Evolutionary conservation across 2,329 filamentous ascomycete genomes (phyloP).

Genomic region (Neofusicoccum umdonicola): DNA sequence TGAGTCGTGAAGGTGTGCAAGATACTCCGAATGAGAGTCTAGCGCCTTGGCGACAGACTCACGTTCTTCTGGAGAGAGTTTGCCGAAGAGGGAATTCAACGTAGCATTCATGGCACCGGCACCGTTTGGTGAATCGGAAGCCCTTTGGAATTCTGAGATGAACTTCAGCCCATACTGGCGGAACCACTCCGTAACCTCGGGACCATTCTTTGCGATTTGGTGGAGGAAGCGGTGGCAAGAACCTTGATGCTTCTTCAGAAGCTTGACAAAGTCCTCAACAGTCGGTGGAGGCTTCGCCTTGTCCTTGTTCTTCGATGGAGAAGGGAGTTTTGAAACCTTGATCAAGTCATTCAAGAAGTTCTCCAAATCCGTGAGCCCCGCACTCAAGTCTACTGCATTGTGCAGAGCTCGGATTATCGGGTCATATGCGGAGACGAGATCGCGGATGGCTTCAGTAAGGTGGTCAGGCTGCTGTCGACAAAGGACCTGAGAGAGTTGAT

Average conservation of each 20-base stretch:
- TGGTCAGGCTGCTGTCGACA: conserved; percentile 70
- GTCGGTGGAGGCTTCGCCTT: conserved; percentile 44
- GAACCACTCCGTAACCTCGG: conserved; percentile 62
- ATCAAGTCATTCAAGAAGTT: conserved; percentile 71
- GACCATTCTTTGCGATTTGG: conserved; percentile 65
- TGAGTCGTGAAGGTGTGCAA: conserved; percentile 53
- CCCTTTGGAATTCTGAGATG: conserved; percentile 54
- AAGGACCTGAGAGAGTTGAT: conserved; percentile 64
- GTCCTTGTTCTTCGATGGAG: conserved; percentile 30
- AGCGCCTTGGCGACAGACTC: conserved; percentile 51
- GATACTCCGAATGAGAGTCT: conserved; percentile 61
- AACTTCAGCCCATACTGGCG: conserved; percentile 59
- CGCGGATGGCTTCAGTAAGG: conserved; percentile 66
- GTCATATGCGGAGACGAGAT: conserved; percentile 66
- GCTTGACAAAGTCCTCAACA: conserved; percentile 68
- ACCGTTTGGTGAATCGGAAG: conserved; percentile 26
- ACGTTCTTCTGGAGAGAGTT: conserved; percentile 50
- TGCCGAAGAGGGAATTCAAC: conserved; percentile 43
- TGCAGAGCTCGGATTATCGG: conserved; percentile 72
- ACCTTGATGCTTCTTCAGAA: conserved; percentile 63
- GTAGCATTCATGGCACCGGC: conserved; percentile 44
- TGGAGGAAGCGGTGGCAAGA: conserved; percentile 70
- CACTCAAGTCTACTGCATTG: conserved; percentile 67
- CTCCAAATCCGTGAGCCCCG: conserved; percentile 65
- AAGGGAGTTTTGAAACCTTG: conserved; percentile 46